Percentiles rank a stretch among this genome's conserved stretches.
Conservation (phyloP, 345 rosid genomes). For the Dovyalis caffra region DNA sequence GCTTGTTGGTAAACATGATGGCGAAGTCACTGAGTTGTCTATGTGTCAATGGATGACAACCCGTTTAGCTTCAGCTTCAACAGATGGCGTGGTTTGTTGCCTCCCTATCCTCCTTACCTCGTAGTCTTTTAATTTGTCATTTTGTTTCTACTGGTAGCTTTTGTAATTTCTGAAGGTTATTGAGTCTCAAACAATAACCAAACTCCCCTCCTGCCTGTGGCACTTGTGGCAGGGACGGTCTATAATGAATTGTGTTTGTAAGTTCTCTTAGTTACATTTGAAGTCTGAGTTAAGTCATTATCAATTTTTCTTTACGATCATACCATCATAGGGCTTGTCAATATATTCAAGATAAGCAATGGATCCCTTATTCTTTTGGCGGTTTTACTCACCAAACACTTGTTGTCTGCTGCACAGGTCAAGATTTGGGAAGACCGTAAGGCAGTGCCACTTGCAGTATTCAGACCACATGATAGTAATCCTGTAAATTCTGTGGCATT, state of each 20-base stretch:
- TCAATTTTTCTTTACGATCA: neutral
- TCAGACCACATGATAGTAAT: constrained; percentile 85
- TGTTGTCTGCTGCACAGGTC: constrained; percentile 43
- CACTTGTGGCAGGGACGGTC: neutral
- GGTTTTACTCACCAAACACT: constrained; percentile 10
- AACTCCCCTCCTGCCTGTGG: neutral
- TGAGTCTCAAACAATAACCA: neutral
- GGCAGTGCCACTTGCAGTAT: constrained; percentile 54
- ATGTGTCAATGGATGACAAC: constrained; percentile 93
- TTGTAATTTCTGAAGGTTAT: neutral
- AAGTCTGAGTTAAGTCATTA: neutral
- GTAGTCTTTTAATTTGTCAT: neutral
- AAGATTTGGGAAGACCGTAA: constrained; percentile 93
- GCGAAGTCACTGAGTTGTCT: constrained; percentile 88
- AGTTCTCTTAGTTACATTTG: neutral
- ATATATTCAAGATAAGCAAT: neutral
- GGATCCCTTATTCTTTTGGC: neutral
- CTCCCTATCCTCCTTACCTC: neutral
- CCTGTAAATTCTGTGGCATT: constrained; percentile 75
- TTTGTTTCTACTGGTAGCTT: neutral
- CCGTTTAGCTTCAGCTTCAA: constrained; percentile 37
- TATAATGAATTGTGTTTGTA: neutral
- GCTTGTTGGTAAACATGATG: constrained; percentile 83
- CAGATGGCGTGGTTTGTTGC: constrained; percentile 75
- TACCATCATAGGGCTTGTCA: neutral